Percentiles rank a stretch among this genome's conserved stretches.
Conservation (phyloP, 1,139 yeast species). For the Saccharomyces hybrid region DNA sequence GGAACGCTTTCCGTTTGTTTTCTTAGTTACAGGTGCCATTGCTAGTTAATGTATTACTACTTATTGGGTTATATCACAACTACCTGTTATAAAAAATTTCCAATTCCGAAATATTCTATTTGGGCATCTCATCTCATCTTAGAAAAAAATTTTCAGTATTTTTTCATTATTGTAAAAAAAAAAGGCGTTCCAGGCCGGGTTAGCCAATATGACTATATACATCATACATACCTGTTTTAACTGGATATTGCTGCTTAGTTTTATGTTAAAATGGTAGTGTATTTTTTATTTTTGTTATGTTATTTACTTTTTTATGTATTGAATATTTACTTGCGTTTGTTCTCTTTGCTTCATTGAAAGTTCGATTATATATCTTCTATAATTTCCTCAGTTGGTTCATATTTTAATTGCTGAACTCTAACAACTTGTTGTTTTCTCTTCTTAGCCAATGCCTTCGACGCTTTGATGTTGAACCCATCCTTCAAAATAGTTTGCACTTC, state of each 20-base stretch:
- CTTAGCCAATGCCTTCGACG: slow-evolving; percentile 50
- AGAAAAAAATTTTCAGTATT: not conserved
- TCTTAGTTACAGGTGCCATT: slow-evolving; percentile 22
- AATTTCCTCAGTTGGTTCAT: slow-evolving; percentile 22
- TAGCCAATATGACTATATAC: not conserved
- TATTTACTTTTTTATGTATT: not conserved
- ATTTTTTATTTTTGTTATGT: no score
- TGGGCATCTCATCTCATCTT: slow-evolving; percentile 8
- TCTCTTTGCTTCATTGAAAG: not conserved
- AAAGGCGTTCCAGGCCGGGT: not conserved
- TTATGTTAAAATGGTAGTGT: no score
- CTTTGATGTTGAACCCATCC: slow-evolving; percentile 78
- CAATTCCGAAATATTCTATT: slow-evolving; percentile 4
- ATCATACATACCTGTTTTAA: no score
- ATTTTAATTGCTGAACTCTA: slow-evolving; percentile 10
- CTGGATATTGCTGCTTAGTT: no score
- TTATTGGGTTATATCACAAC: not conserved
- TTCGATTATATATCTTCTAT: slow-evolving; percentile 11
- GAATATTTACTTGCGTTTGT: not conserved
- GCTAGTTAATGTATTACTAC: not conserved
- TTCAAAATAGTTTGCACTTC: slow-evolving; percentile 76
- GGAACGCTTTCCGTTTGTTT: slow-evolving; percentile 17
- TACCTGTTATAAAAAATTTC: not conserved
- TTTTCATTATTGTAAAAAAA: not conserved
- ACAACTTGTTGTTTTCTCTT: slow-evolving; percentile 30